Evolutionary conservation across 179 eudicot genomes (phyloP), one percentile per base, ranked within the genome.

Genomic region (Vitellaria paradoxa): DNA sequence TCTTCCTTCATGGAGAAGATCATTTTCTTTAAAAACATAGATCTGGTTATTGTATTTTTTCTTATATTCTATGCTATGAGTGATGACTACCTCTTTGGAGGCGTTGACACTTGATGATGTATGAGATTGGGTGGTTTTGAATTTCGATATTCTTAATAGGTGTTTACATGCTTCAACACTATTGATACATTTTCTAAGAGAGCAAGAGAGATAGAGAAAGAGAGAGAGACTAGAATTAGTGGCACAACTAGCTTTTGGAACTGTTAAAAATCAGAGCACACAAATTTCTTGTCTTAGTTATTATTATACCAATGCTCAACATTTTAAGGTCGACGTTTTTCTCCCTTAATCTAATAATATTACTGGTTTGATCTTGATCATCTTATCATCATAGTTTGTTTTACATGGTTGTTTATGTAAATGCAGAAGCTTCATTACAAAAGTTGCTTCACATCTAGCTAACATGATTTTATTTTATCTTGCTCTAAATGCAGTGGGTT

Each of bases 401-500:
- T 17, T 45, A 47, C 2, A 5, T 18, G 53, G 23, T 40, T 45
- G 52, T 68, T 6, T 68, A 3, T 68, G 18, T 17, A 37, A 37
- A 7, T 17, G 24, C 53, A 50, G 55, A 50, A 8, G 9, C 55
- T 47, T 75, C n/a, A 59, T 52, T 21, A 20, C 23, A n/a, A 12
- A 20, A n/a, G 53, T 66, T 75, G 42, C 55, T 59, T 60, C 75
- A 53, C 14, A 15, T 26, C 5, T 7, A 50, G 17, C 79, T 76
- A 70, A 80, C 55, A 52, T 69, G n/a, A 75, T 50, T 47, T 76
- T 18, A 26, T 65, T 55, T 53, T 75, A 10, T 26, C 70, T 15
- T 56, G 6, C 64, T 73, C n/a, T 76, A 23, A 50, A 24, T 95
- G 93, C 99, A 95, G 99, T 95, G 99, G 99, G 98, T 95, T 85